phyloP scores from a whole-genome alignment of 768 basidiomycete genomes.

The Atractiella rhizophila region DNA sequence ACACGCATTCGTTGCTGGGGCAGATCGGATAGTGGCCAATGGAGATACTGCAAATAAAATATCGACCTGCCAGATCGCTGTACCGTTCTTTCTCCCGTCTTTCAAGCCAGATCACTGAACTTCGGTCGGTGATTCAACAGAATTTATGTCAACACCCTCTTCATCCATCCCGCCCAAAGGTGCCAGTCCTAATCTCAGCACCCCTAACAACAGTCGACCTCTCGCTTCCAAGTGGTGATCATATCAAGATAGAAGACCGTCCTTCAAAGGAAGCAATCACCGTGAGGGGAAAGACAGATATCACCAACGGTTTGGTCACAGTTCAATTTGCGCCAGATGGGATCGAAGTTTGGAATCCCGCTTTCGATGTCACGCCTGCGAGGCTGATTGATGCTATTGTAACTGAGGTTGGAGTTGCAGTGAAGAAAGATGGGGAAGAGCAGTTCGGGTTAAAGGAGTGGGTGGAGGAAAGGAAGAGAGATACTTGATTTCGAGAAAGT shows the following conservation, averaged over 20 bases:
- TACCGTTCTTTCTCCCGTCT: slow-evolving; percentile 31
- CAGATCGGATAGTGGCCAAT: slow-evolving; percentile 48
- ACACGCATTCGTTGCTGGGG: slow-evolving; percentile 15
- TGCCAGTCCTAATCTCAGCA: slow-evolving; percentile 80
- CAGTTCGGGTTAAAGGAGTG: slow-evolving; percentile 40
- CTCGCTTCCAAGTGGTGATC: slow-evolving; percentile 26
- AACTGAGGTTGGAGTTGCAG: slow-evolving; percentile 79
- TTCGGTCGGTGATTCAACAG: background rate
- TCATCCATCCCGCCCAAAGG: slow-evolving; percentile 42
- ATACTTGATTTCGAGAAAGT: no score
- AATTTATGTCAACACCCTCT: no score
- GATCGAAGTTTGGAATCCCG: slow-evolving; percentile 46
- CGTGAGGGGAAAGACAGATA: slow-evolving; percentile 61
- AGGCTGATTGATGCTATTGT: slow-evolving; percentile 82
- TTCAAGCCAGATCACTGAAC: background rate
- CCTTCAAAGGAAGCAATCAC: slow-evolving; percentile 67
- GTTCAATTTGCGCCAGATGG: slow-evolving; percentile 18
- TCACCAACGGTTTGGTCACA: slow-evolving; percentile 29
- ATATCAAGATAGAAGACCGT: slow-evolving; percentile 81
- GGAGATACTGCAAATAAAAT: slow-evolving; percentile 98
- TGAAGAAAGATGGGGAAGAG: slow-evolving; percentile 33
- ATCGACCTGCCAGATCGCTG: slow-evolving; percentile 89
- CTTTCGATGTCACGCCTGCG: slow-evolving; percentile 89
- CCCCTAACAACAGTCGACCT: slow-evolving; percentile 82
- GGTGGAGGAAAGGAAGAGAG: no score